Percentiles rank a stretch among this genome's conserved stretches.
Conservation (phyloP, 495 filamentous ascomycete species). For the Penicillium robsamsonii region DNA sequence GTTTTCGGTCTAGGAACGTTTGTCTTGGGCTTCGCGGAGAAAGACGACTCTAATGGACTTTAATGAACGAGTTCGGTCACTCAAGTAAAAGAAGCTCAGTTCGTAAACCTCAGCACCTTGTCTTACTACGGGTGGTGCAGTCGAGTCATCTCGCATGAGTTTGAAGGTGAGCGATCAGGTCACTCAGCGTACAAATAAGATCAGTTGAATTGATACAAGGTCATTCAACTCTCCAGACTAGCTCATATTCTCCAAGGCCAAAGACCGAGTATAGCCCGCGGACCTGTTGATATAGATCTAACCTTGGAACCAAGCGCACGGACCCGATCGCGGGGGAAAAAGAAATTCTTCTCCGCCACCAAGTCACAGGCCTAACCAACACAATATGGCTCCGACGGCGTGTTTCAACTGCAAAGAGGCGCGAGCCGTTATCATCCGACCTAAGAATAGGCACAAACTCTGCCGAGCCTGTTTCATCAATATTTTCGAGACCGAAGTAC, state of each 20-base stretch:
- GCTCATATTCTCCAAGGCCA: not conserved
- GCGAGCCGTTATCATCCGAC: slow-evolving; percentile 85
- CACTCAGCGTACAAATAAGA: too few relatives aligned
- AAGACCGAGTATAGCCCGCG: not conserved
- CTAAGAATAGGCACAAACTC: slow-evolving; percentile 89
- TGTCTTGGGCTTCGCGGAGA: too few relatives aligned
- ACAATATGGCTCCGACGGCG: slow-evolving; percentile 54
- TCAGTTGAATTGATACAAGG: too few relatives aligned
- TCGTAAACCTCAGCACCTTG: not conserved
- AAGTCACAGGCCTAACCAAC: slow-evolving; percentile 7
- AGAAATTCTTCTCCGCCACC: slow-evolving; percentile 27
- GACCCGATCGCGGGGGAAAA: slow-evolving; percentile 14
- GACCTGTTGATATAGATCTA: not conserved
- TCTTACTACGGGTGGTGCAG: not conserved
- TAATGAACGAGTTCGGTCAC: not conserved
- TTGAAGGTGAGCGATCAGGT: too few relatives aligned
- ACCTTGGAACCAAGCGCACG: not conserved
- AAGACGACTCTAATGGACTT: too few relatives aligned
- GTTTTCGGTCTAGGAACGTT: too few relatives aligned
- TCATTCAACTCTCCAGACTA: too few relatives aligned
- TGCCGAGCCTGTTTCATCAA: slow-evolving; percentile 84
- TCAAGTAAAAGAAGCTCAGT: too few relatives aligned
- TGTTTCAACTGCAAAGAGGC: slow-evolving; percentile 74
- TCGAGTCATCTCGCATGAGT: too few relatives aligned
- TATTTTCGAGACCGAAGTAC: slow-evolving; percentile 89